A percentile compares a stretch with the other conserved stretches of the same genome.
Evolutionary conservation across 805 yeast genomes (phyloP).

Genomic region (Hanseniaspora clermontiae): DNA sequence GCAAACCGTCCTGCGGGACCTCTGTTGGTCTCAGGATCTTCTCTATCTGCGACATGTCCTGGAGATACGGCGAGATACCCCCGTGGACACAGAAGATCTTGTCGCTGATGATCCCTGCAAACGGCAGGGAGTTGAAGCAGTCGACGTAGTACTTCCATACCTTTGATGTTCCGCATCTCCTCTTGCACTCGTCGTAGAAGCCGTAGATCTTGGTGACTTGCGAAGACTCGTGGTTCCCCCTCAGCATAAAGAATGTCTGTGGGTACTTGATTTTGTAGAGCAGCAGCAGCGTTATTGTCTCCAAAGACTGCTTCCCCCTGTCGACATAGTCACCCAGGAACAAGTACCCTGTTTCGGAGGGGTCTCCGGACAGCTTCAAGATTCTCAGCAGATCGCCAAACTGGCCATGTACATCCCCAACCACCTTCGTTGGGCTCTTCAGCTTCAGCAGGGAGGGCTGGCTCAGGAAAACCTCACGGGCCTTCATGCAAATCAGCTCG

Average conservation of each 20-base stretch:
- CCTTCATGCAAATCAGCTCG: constrained; percentile 42
- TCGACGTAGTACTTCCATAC: constrained; percentile 91
- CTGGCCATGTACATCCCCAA: constrained; percentile 95
- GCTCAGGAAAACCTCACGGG: constrained; percentile 53
- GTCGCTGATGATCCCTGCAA: constrained; percentile 90
- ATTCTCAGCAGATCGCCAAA: constrained; percentile 81
- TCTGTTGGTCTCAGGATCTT: constrained; percentile 69
- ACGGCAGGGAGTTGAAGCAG: constrained; percentile 87
- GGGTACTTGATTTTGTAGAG: constrained; percentile 96
- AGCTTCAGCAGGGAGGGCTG: constrained; percentile 86
- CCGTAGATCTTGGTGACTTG: constrained; percentile 94
- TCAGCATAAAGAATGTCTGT: constrained; percentile 78
- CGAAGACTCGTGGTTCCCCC: constrained; percentile 98
- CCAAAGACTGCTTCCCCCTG: constrained; percentile 90
- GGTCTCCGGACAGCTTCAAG: constrained; percentile 92
- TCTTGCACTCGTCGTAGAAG: constrained; percentile 93
- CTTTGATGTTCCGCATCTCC: constrained; percentile 70
- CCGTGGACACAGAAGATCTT: constrained; percentile 88
- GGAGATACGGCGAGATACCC: constrained; percentile 63
- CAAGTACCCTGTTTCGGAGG: constrained; percentile 83
- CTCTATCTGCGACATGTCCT: constrained; percentile 53
- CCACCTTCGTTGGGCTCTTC: constrained; percentile 68
- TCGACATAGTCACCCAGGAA: constrained; percentile 96
- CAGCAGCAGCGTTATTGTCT: constrained; percentile 72
- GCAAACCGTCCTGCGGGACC: constrained; percentile 65